Percentiles rank a stretch among this genome's conserved stretches.
These are phyloP conservation scores for Pholiota conissans DNA, from an alignment of 768 basidiomycete species.

Conservation along the genomic window DNA sequence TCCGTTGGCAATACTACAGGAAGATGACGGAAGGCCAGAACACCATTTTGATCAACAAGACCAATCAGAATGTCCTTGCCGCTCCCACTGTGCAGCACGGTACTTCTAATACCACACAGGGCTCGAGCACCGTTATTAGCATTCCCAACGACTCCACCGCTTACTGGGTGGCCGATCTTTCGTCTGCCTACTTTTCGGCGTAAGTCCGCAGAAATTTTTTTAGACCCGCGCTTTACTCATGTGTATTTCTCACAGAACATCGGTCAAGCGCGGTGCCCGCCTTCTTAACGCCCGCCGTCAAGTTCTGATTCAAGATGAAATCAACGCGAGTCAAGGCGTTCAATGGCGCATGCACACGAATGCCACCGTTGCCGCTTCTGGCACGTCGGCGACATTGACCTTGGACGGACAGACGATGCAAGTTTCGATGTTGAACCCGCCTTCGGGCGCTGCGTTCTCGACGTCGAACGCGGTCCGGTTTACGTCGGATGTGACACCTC, in stretches of 20 bases:
- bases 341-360: slow-evolving; percentile 98
- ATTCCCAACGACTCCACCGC: slow-evolving; percentile 71
- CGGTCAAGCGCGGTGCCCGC: slow-evolving; percentile 84
- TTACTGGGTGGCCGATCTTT: slow-evolving; percentile 78
- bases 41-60: slow-evolving; percentile 72
- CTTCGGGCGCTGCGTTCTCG: slow-evolving; percentile 64
- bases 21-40: slow-evolving; percentile 98
- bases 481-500: slow-evolving; percentile 58
- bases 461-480: slow-evolving; percentile 56
- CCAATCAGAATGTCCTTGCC: slow-evolving; percentile 80
- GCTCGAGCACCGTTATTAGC: slow-evolving; percentile 77
- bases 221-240: slow-evolving; percentile 6
- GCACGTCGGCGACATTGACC: slow-evolving; percentile 71
- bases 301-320: slow-evolving; percentile 92
- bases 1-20: slow-evolving; percentile 91
- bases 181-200: slow-evolving; percentile 74
- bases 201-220: slow-evolving; percentile 38
- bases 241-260: slow-evolving; percentile 42
- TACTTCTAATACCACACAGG: slow-evolving; percentile 63
- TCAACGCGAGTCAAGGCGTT: slow-evolving; percentile 55
- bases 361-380: slow-evolving; percentile 63
- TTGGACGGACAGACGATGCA: slow-evolving; percentile 69
- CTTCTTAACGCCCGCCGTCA: slow-evolving; percentile 81
- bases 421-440: slow-evolving; percentile 68
- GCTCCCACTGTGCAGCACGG: slow-evolving; percentile 59